These are phyloP conservation scores for Fusarium sp. DNA, from an alignment of 2,329 filamentous ascomycete species.

Conservation along the genomic window DNA sequence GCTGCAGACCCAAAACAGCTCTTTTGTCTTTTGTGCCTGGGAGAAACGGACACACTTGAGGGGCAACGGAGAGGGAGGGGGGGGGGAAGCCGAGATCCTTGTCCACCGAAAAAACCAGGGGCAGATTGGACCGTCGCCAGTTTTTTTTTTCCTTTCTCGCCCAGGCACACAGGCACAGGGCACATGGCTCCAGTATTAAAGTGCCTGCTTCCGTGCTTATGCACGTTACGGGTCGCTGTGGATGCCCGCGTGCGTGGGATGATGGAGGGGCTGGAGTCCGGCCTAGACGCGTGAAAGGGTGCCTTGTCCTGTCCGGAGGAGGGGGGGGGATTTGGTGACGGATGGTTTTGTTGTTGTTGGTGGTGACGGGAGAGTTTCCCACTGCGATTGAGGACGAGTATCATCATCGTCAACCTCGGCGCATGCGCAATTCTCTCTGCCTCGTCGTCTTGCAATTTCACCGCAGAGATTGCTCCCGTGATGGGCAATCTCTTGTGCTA, in stretches of 20 bases:
- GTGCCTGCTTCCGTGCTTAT: conserved; percentile 37
- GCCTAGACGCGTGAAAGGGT: not conserved
- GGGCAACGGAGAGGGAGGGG: conserved; percentile 19
- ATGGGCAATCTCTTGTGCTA: conserved; percentile 3
- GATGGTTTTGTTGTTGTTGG: not conserved
- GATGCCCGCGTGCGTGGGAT: conserved; percentile 24
- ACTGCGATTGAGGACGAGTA: not conserved
- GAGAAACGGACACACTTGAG: not conserved
- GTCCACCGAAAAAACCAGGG: conserved; percentile 35
- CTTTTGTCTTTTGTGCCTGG: conserved; percentile 23
- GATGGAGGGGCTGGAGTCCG: conserved; percentile 16
- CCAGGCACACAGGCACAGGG: conserved; percentile 29
- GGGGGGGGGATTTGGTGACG: not conserved
- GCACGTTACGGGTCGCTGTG: conserved; percentile 35
- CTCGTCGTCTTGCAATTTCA: not conserved
- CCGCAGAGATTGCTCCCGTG: conserved; percentile 4
- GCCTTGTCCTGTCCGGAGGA: conserved; percentile 8
- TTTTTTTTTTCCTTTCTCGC: conserved; percentile 7
- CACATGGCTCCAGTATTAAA: conserved; percentile 38
- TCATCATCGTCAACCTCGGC: not conserved
- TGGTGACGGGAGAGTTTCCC: not conserved
- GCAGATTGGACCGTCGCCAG: conserved; percentile 32
- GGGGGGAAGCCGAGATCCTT: conserved; percentile 20
- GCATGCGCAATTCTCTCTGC: not conserved
- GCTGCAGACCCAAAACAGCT: conserved; percentile 23